Evolutionary conservation across 1,139 yeast genomes (phyloP).

Genomic region (Chernovozyma aurita): DNA sequence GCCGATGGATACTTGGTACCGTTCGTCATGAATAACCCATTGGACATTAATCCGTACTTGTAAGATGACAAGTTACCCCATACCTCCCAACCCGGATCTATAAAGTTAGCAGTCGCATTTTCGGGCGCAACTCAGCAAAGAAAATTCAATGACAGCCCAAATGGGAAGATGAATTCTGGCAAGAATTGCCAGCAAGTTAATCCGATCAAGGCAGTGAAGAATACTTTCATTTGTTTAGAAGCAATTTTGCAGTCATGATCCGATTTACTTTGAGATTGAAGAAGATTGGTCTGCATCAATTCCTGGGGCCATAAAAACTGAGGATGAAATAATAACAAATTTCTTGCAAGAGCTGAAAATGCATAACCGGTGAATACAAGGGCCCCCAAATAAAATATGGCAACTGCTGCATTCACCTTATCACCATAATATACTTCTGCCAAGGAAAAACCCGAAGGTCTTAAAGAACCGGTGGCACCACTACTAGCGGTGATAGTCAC

Average conservation of each 20-base stretch:
- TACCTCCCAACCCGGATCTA: constrained; percentile 45
- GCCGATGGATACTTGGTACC: constrained; percentile 35
- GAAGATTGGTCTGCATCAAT: constrained; percentile 42
- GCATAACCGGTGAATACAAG: constrained; percentile 47
- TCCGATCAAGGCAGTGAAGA: constrained; percentile 23
- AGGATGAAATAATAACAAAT: constrained; percentile 38
- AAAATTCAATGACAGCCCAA: constrained; percentile 37
- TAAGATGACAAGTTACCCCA: constrained; percentile 25
- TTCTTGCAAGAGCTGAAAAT: constrained; percentile 41
- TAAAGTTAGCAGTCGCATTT: constrained; percentile 29
- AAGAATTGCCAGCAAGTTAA: constrained; percentile 39
- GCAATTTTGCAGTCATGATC: constrained; percentile 17
- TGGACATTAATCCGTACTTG: constrained; percentile 38
- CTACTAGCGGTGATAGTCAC: constrained; percentile 43
- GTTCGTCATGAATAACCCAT: constrained; percentile 24
- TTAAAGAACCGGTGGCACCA: constrained; percentile 45
- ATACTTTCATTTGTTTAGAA: constrained; percentile 28
- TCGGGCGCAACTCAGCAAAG: constrained; percentile 43
- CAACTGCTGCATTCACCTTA: constrained; percentile 24
- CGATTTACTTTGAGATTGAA: constrained; percentile 28
- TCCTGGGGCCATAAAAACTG: constrained; percentile 45
- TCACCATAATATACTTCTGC: constrained; percentile 37
- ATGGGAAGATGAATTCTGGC: constrained; percentile 40
- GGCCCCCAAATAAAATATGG: constrained; percentile 40
- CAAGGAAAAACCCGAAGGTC: constrained; percentile 36